Conservation (phyloP, 768 basidiomycete species). For the Boletus subcaerulescens region DNA sequence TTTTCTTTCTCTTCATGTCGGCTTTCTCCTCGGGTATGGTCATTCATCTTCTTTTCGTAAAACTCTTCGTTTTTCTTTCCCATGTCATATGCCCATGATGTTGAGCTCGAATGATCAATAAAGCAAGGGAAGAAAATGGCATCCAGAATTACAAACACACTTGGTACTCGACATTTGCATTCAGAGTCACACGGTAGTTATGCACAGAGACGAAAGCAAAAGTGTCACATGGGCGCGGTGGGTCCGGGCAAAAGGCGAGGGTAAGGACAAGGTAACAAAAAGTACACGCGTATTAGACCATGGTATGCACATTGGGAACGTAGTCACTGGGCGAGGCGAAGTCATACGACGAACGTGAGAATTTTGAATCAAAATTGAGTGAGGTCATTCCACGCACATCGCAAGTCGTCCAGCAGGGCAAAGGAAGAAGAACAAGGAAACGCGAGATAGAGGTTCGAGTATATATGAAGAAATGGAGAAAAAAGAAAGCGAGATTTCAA, state of each 20-base stretch:
- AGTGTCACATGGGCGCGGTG: too few relatives aligned
- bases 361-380: too few relatives aligned
- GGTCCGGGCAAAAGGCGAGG: not conserved
- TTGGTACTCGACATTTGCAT: conserved; percentile 12
- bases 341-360: too few relatives aligned
- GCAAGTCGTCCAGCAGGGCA: not conserved
- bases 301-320: not conserved
- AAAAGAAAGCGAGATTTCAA: not conserved
- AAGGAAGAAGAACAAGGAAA: not conserved
- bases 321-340: too few relatives aligned
- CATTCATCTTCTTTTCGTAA: too few relatives aligned
- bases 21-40: too few relatives aligned
- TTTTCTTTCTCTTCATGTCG: too few relatives aligned
- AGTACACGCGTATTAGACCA: too few relatives aligned
- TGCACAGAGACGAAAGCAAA: not conserved
- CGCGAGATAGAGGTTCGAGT: not conserved
- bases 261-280: too few relatives aligned
- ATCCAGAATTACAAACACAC: conserved; percentile 25
- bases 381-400: not conserved
- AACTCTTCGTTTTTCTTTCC: too few relatives aligned
- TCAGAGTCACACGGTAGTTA: not conserved
- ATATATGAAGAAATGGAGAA: conserved; percentile 19
- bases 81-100: too few relatives aligned
- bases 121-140: not conserved
- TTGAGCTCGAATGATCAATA: too few relatives aligned